Percentiles rank a stretch among this genome's conserved stretches.
Evolutionary conservation across 768 basidiomycete genomes (phyloP).

Genomic region (Boletus sp.): DNA sequence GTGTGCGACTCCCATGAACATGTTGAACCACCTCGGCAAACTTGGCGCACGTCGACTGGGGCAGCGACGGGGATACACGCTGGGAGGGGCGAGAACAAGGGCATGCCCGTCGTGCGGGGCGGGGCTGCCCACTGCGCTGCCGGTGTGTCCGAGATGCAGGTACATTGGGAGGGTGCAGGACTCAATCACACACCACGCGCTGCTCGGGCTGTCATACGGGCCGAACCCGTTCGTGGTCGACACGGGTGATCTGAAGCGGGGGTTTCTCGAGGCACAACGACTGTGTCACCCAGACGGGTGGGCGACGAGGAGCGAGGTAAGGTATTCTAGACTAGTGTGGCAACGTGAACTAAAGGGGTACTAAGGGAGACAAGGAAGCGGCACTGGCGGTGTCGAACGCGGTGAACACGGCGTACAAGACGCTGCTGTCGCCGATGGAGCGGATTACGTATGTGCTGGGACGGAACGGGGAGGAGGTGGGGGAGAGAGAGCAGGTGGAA

Average conservation of each 20-base stretch:
- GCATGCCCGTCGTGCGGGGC: constrained; percentile 63
- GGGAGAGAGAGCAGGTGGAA: constrained; percentile 69
- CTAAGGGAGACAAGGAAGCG: constrained; percentile 21
- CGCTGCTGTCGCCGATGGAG: constrained; percentile 65
- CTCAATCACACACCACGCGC: constrained; percentile 57
- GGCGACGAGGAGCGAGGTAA: constrained; percentile 61
- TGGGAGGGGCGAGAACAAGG: constrained; percentile 8
- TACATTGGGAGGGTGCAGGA: constrained; percentile 58
- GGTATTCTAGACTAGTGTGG: constrained; percentile 9
- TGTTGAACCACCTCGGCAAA: constrained; percentile 15
- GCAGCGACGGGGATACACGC: constrained; percentile 14
- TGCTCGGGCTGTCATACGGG: constrained; percentile 60
- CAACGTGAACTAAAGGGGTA: constrained; percentile 8
- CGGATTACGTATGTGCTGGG: constrained; percentile 81
- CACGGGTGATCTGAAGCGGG: constrained; percentile 50
- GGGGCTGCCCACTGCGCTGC: constrained; percentile 58
- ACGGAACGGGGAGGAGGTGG: constrained; percentile 52
- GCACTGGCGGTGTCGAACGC: constrained; percentile 53
- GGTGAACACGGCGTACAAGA: constrained; percentile 80
- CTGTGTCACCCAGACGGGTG: constrained; percentile 86
- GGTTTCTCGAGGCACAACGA: constrained; percentile 70
- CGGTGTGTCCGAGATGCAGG: constrained; percentile 74
- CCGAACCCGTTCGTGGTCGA: constrained; percentile 75
- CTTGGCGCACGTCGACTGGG: constrained; percentile 6
- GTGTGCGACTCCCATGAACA: constrained; percentile 5